Base-by-base conservation (phyloP, 345 rosid species). In the Corchorus olitorius region DNA sequence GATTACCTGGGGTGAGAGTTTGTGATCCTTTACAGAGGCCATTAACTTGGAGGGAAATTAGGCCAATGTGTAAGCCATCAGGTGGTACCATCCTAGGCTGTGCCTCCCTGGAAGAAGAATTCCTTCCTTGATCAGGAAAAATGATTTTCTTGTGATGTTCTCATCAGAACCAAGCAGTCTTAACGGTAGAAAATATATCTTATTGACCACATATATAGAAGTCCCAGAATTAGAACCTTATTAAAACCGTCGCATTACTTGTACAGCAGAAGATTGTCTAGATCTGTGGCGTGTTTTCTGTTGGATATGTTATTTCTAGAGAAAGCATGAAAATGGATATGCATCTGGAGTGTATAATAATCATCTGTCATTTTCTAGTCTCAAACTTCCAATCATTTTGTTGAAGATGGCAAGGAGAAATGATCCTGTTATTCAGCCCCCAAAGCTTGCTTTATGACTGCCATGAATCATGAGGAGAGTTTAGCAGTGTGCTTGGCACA, bases 1-100 rank as follows among this genome's bases (percentile, higher is more conserved):
- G 92, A 78, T 77, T 94, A 77, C 80, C 75, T 8, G 75, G 84
- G 22, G 91, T 87, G 75, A 90, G 97, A 83, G 89, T 87, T 65
- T 92, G 96, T 33, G 84, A 92, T 77, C 95, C 97, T 20, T 73
- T 75, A 39, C 77, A 65, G 45, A 78, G 77, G 76, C 93, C 97
- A 13, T 55, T 89, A 74, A 87, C 84, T 68, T 92, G 98, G 96
- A 85, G 87, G 78, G 92, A 89, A 83, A 83, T 90, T 8, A 86
- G 86, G 78, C 86, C 92, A 0, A 90, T 92, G 96, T 88, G 92
- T 76, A 13, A 55, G 69, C 78, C 85, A 10, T 88, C 94, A 1
- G 72, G 89, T 80, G 98, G 97, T 60, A 83, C 94, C 37, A 87
- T 94, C 58, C 81, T 87, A 17, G 96, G 94, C 45, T 92, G 94